These are phyloP conservation scores for Ganoderma multipileum DNA, from an alignment of 1,284 basidiomycete species.

Conservation along the genomic window DNA sequence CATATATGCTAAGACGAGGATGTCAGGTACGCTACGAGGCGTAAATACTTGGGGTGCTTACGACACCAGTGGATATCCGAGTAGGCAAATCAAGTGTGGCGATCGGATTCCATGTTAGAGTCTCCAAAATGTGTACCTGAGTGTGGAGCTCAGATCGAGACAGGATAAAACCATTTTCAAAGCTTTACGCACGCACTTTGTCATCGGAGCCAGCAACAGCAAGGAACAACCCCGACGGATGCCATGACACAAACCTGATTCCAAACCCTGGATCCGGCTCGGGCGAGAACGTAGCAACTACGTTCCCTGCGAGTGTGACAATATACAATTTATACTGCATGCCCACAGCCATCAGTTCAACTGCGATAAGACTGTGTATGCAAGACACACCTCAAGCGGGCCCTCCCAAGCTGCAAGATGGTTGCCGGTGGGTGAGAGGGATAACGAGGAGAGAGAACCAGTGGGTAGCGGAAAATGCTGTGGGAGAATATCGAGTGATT, in stretches of 20 bases:
- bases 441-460: slow-evolving; percentile 74
- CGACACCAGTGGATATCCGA: slow-evolving; percentile 61
- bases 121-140: slow-evolving; percentile 83
- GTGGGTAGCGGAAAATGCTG: slow-evolving; percentile 88
- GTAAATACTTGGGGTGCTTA: slow-evolving; percentile 45
- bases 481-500: not conserved
- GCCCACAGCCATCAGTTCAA: slow-evolving; percentile 3
- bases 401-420: slow-evolving; percentile 87
- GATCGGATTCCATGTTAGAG: slow-evolving; percentile 79
- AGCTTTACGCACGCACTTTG: slow-evolving; percentile 54
- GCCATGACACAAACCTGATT: slow-evolving; percentile 79
- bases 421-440: slow-evolving; percentile 83
- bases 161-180: not conserved
- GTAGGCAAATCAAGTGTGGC: slow-evolving; percentile 65
- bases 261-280: slow-evolving; percentile 82
- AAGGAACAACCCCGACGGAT: slow-evolving; percentile 81
- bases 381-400: slow-evolving; percentile 68
- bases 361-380: not conserved
- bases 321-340: slow-evolving; percentile 84
- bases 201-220: slow-evolving; percentile 87
- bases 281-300: slow-evolving; percentile 74
- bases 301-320: slow-evolving; percentile 73
- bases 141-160: not conserved
- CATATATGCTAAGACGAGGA: slow-evolving; percentile 53
- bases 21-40: not conserved